Percentiles rank a stretch among this genome's conserved stretches.
These are phyloP conservation scores for Yamadazyma diddensiae DNA, from an alignment of 1,139 yeast species.

Conservation along the genomic window DNA sequence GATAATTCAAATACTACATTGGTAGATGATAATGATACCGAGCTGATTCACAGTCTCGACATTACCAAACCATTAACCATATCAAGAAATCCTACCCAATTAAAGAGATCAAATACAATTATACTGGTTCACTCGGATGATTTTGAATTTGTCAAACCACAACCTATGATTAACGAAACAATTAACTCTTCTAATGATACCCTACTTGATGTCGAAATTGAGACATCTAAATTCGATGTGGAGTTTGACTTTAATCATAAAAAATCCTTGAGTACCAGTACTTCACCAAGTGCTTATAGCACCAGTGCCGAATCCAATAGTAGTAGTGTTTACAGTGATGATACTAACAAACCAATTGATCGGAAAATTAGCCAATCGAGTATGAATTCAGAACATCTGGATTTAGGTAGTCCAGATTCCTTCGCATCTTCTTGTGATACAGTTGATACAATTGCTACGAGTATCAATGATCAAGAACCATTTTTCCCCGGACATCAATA, in stretches of 20 bases:
- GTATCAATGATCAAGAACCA: slow-evolving; percentile 4
- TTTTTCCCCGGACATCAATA: slow-evolving; percentile 7
- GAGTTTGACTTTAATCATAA: slow-evolving; percentile 7
- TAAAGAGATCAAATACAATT: neutral
- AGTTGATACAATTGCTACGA: slow-evolving; percentile 10
- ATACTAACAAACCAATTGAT: neutral
- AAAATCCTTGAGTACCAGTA: neutral
- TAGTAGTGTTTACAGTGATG: neutral
- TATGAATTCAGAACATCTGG: slow-evolving; percentile 1
- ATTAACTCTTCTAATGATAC: slow-evolving; percentile 19
- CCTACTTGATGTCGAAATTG: slow-evolving; percentile 14
- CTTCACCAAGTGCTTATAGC: slow-evolving; percentile 1
- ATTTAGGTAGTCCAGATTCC: slow-evolving; percentile 7
- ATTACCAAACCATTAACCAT: slow-evolving; percentile 24
- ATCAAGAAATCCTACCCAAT: slow-evolving; percentile 17
- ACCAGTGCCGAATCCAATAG: too few relatives aligned
- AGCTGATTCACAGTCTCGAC: slow-evolving; percentile 11
- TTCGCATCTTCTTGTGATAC: slow-evolving; percentile 9
- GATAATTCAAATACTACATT: slow-evolving; percentile 26
- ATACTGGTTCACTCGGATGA: slow-evolving; percentile 1
- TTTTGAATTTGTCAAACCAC: slow-evolving; percentile 1
- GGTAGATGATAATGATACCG: slow-evolving; percentile 19
- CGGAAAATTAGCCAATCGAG: slow-evolving; percentile 2
- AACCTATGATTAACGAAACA: slow-evolving; percentile 1
- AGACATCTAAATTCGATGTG: slow-evolving; percentile 8